Percentiles rank a stretch among this genome's conserved stretches.
These are phyloP conservation scores for Aureobasidium mangrovei DNA, from an alignment of 2,329 filamentous ascomycete species.

Conservation along the genomic window DNA sequence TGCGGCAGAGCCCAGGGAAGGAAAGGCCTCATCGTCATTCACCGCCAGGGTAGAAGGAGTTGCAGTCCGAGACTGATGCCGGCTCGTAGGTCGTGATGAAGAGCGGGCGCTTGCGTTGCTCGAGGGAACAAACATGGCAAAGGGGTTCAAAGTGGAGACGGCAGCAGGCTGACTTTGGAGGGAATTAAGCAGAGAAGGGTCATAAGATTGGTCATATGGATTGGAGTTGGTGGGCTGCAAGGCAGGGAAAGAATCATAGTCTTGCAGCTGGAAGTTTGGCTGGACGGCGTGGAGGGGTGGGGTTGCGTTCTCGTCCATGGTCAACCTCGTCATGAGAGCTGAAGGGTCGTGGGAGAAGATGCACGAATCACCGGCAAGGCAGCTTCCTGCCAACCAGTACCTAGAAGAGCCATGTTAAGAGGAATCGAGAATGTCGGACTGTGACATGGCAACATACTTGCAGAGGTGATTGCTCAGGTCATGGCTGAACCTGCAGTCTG, in stretches of 20 bases:
- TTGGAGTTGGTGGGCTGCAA: conserved; percentile 45
- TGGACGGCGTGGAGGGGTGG: conserved; percentile 55
- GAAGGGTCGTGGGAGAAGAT: conserved; percentile 96
- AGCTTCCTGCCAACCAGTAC: conserved; percentile 95
- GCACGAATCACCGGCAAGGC: conserved; percentile 84
- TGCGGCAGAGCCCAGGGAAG: conserved; percentile 69
- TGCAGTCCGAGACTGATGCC: conserved; percentile 58
- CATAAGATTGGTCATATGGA: conserved; percentile 33
- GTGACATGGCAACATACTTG: conserved; percentile 54
- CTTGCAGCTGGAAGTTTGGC: conserved; percentile 68
- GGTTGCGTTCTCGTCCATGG: conserved; percentile 59
- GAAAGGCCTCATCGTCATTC: conserved; percentile 93
- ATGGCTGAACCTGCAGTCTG: conserved; percentile 95
- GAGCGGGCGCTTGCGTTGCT: conserved; percentile 41
- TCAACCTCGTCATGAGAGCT: conserved; percentile 72
- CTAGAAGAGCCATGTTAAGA: conserved; percentile 38
- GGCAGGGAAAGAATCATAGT: conserved; percentile 76
- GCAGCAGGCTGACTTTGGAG: conserved; percentile 33
- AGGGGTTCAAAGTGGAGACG: conserved; percentile 52
- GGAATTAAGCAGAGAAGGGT: conserved; percentile 34
- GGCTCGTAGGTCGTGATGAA: conserved; percentile 75
- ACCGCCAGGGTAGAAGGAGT: conserved; percentile 62
- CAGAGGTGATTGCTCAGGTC: conserved; percentile 92
- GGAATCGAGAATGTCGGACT: not conserved
- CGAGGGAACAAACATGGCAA: conserved; percentile 48